Base-by-base conservation (phyloP, 2,329 filamentous ascomycete genomes). In the Coniochaeta hoffmannii region DNA sequence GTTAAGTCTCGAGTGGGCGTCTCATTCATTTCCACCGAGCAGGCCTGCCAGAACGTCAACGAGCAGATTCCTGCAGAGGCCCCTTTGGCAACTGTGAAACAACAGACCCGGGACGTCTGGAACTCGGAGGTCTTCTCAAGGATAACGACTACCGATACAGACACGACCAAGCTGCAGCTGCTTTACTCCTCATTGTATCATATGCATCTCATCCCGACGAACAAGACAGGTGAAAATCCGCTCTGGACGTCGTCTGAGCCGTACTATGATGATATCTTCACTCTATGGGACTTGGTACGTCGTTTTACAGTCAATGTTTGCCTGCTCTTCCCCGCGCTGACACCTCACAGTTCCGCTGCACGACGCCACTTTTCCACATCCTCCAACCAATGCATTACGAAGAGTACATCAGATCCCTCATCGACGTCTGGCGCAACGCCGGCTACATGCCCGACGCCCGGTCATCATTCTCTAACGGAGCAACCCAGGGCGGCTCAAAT, bases 241-340 rank as follows among this genome's bases (percentile, higher is more conserved):
- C 68, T 76, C 0, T 89, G 86, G 86, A 65, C 71, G 1, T 85
- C 82, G 1, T 62, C 65, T 0, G 86, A 89, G 65, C 86, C 86
- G 1, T 88, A 87, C 63, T 89, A 87, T 62, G 82, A 87, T 57
- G 86, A 89, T 57, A 81, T 86, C 15, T 88, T 87, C 63, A 89
- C 86, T 0, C 77, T 86, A 22, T 89, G 87, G 86, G 79, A 82
- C 57, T 50, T 72, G 54, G 68, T 71, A 62, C 53, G 68, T 58
- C 26, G 14, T 5, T 19, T 2, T 50, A 14, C n/a, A 31, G 22
- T 17, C 26, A 14, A 10, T n/a, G 35, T 31, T 38, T 31, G 3
- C 44, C n/a, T 26, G 6, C 10, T 30, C 31, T 4, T 17, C 34
- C 19, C 14, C 34, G 17, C 19, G 28, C 59, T 63, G 54, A 62